Conservation (phyloP, 306 rosid species). For the Fragaria nilgerrensis region DNA sequence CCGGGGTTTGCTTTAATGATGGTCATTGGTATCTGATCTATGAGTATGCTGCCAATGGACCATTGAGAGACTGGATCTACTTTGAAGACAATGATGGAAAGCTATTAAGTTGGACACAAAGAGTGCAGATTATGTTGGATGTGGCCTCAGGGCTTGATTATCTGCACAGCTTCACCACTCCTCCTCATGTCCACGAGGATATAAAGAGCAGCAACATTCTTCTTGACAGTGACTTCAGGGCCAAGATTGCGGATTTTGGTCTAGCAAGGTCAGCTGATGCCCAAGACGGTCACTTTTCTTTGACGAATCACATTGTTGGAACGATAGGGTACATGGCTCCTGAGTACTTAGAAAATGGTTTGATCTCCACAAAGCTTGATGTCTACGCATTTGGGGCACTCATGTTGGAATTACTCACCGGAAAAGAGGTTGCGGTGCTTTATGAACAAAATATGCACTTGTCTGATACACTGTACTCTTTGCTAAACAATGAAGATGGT, state of each 20-base stretch:
- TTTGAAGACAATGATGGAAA: slow-evolving; percentile 31
- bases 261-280: slow-evolving; percentile 55
- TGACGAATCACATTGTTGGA: slow-evolving; percentile 81
- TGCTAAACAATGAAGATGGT: slow-evolving; percentile 33
- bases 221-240: slow-evolving; percentile 60
- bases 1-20: slow-evolving; percentile 65
- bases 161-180: slow-evolving; percentile 73
- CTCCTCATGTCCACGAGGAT: slow-evolving; percentile 81
- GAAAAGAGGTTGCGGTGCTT: slow-evolving; percentile 60
- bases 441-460: slow-evolving; percentile 36
- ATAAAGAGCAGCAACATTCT: slow-evolving; percentile 62
- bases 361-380: slow-evolving; percentile 75
- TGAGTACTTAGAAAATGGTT: slow-evolving; percentile 80
- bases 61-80: slow-evolving; percentile 69
- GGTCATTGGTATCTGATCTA: slow-evolving; percentile 79
- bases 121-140: slow-evolving; percentile 69
- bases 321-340: slow-evolving; percentile 93
- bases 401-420: slow-evolving; percentile 63
- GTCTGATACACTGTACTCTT: slow-evolving; percentile 28
- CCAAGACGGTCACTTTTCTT: slow-evolving; percentile 46
- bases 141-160: slow-evolving; percentile 75
- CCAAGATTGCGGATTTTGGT: slow-evolving; percentile 59
- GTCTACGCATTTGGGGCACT: slow-evolving; percentile 78
- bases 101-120: slow-evolving; percentile 62
- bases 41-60: slow-evolving; percentile 75